Percentiles rank a stretch among this genome's conserved stretches.
phyloP scores from a whole-genome alignment of 2,329 filamentous ascomycete species.

The Ceratocystis albifundus region DNA sequence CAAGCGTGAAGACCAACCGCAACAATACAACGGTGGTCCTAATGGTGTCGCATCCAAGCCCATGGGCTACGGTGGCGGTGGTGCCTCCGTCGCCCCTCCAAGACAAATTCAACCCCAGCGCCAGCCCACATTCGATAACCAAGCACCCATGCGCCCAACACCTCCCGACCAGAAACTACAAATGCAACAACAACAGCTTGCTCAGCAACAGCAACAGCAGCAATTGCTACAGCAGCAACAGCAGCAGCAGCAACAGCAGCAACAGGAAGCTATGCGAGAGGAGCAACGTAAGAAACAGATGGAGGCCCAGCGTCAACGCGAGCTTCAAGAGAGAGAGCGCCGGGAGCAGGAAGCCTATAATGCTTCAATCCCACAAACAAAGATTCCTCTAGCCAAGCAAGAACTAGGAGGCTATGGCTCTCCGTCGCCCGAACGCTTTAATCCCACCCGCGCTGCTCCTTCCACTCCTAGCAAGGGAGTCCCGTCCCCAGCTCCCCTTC shows the following conservation, averaged over 20 bases:
- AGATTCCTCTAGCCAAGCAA: constrained; percentile 72
- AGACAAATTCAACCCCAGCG: constrained; percentile 41
- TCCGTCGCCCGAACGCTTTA: constrained; percentile 57
- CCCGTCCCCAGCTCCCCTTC: constrained; percentile 45
- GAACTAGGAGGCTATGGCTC: constrained; percentile 55
- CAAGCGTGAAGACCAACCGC: constrained; percentile 60
- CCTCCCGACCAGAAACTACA: constrained; percentile 20
- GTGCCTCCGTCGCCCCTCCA: constrained; percentile 54
- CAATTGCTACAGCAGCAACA: constrained; percentile 26
- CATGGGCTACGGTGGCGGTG: constrained; percentile 46
- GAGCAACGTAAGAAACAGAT: constrained; percentile 52
- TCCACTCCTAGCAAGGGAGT: constrained; percentile 44
- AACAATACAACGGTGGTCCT: constrained; percentile 42
- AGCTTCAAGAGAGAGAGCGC: constrained; percentile 54
- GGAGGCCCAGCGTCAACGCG: constrained; percentile 46
- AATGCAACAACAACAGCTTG: constrained; percentile 13
- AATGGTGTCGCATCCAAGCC: constrained; percentile 60
- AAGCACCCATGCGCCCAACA: constrained; percentile 16
- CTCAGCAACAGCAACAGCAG: constrained; percentile 21
- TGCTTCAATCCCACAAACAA: constrained; percentile 71
- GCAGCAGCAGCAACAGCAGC: constrained; percentile 42
- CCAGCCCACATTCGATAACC: constrained; percentile 30
- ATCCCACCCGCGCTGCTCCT: constrained; percentile 75
- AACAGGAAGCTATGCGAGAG: constrained; percentile 42
- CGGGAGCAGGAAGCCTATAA: constrained; percentile 82